A percentile compares a stretch with the other conserved stretches of the same genome.
Evolutionary conservation across 2,329 filamentous ascomycete genomes (phyloP).

Genomic region (Zymoseptoria brevis): DNA sequence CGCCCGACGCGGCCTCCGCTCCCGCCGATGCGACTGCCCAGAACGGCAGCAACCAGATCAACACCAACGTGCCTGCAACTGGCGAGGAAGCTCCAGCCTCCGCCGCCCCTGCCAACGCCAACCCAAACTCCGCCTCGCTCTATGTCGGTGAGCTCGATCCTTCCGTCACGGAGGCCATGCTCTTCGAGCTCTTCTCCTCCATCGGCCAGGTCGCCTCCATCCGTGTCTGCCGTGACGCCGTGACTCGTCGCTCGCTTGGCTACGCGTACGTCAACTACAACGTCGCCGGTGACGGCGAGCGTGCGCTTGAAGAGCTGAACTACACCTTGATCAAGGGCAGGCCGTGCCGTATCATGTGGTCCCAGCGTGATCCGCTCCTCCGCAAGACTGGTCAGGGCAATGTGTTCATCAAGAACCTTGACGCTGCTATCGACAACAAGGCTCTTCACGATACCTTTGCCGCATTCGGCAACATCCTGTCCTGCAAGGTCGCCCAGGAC

Average conservation of each 20-base stretch:
- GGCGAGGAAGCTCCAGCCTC: conserved; percentile 63
- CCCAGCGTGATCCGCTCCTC: conserved; percentile 95
- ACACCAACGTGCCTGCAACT: conserved; percentile 62
- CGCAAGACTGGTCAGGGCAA: conserved; percentile 99
- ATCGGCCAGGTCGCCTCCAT: conserved; percentile 98
- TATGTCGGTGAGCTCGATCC: conserved; percentile 98
- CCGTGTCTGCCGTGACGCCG: conserved; percentile 97
- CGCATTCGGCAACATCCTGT: conserved; percentile 97
- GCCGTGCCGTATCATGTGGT: conserved; percentile 99
- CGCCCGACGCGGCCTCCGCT: conserved; percentile 58
- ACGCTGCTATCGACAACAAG: conserved; percentile 99
- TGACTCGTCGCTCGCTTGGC: conserved; percentile 95
- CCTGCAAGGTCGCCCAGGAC: conserved; percentile 98
- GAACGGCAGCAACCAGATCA: conserved; percentile 51
- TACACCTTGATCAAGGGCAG: conserved; percentile 99
- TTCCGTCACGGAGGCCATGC: conserved; percentile 98
- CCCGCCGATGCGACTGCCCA: conserved; percentile 57
- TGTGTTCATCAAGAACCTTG: conserved; percentile 99
- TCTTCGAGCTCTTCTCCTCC: conserved; percentile 99
- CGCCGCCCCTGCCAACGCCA: conserved; percentile 51
- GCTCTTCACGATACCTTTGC: conserved; percentile 98
- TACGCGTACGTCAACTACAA: conserved; percentile 99
- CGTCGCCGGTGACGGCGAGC: conserved; percentile 90
- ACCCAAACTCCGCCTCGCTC: conserved; percentile 92
- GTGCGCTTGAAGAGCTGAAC: conserved; percentile 97